phyloP scores from a whole-genome alignment of 805 yeast species.

The Pichia deserticola region DNA sequence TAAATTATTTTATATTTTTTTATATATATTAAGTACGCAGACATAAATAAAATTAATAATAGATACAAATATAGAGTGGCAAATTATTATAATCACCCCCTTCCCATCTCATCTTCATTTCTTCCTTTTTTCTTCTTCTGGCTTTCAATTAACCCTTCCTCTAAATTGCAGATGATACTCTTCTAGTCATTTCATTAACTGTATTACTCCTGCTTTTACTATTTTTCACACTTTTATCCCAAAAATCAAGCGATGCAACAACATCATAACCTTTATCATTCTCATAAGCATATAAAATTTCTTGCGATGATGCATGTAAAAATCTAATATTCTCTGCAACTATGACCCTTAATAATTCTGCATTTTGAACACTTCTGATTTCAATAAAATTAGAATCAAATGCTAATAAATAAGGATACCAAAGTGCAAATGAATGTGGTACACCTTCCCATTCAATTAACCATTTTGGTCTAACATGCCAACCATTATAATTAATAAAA shows the following conservation, averaged over 20 bases:
- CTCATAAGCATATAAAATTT: slow-evolving; percentile 87
- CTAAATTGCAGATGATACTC: not conserved
- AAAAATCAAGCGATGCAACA: slow-evolving; percentile 86
- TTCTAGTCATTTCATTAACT: not conserved
- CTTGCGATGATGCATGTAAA: slow-evolving; percentile 85
- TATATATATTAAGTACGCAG: too few relatives aligned
- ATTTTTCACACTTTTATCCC: slow-evolving; percentile 42
- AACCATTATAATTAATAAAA: slow-evolving; percentile 89
- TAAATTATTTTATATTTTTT: too few relatives aligned
- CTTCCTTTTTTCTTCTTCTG: too few relatives aligned
- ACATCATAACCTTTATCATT: slow-evolving; percentile 87
- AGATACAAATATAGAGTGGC: too few relatives aligned
- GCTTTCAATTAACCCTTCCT: too few relatives aligned
- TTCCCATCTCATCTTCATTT: too few relatives aligned
- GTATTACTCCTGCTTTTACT: slow-evolving; percentile 7
- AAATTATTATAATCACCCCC: too few relatives aligned
- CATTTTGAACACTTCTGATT: slow-evolving; percentile 82
- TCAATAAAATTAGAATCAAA: slow-evolving; percentile 89
- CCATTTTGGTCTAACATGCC: slow-evolving; percentile 94
- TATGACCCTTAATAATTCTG: slow-evolving; percentile 79
- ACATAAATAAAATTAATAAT: too few relatives aligned
- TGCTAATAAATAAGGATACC: slow-evolving; percentile 89
- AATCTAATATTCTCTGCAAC: slow-evolving; percentile 88
- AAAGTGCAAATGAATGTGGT: slow-evolving; percentile 85
- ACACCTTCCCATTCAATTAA: slow-evolving; percentile 95